A percentile compares a stretch with the other conserved stretches of the same genome.
phyloP scores from a whole-genome alignment of 495 filamentous ascomycete species.

The Neurospora sp. region DNA sequence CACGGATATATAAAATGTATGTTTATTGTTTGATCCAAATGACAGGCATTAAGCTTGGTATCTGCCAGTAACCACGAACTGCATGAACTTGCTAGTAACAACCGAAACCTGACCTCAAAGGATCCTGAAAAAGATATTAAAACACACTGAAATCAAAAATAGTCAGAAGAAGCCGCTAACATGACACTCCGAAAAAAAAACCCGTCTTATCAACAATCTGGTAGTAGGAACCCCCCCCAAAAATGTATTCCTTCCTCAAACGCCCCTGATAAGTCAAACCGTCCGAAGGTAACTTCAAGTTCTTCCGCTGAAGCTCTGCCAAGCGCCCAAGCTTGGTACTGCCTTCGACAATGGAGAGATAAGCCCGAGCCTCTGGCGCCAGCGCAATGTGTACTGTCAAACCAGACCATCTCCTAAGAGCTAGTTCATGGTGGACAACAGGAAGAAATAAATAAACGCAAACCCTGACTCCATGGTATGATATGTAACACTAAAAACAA shows the following conservation, averaged over 20 bases:
- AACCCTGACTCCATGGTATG: constrained; percentile 9
- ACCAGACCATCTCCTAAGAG: neutral
- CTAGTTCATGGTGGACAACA: neutral
- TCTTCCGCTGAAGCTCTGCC: neutral
- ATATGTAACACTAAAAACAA: neutral
- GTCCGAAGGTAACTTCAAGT: neutral
- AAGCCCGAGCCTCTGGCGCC: neutral
- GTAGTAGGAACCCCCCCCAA: neutral
- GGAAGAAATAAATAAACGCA: neutral
- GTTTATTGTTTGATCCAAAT: neutral
- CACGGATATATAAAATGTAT: neutral
- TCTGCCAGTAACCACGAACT: neutral
- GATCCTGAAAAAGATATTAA: neutral
- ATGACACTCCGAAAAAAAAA: neutral
- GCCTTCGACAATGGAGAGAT: neutral
- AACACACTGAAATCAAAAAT: neutral
- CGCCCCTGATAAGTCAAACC: neutral
- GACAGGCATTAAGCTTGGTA: neutral
- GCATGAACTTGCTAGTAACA: neutral
- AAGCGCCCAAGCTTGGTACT: neutral
- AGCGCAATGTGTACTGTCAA: neutral
- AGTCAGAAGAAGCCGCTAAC: neutral
- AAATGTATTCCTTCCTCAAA: neutral
- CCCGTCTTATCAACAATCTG: neutral
- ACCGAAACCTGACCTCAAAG: neutral